A percentile compares a stretch with the other conserved stretches of the same genome.
These are phyloP conservation scores for Neovahlkampfia damariscottae DNA, from an alignment of 78 protist genomes.

Conservation along the genomic window DNA sequence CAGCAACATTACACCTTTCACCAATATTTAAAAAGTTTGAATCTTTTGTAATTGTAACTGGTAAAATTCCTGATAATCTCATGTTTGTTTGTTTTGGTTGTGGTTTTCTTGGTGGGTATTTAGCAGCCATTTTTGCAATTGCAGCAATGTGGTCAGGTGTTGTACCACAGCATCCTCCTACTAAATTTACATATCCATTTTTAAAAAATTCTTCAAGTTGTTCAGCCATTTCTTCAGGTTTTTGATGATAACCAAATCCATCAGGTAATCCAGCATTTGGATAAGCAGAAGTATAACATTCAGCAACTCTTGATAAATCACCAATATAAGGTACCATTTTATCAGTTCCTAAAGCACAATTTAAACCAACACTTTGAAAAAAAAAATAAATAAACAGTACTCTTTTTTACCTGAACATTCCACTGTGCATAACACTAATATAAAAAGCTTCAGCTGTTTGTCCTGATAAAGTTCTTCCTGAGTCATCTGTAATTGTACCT, in stretches of 20 bases:
- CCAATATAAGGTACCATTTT: conserved; percentile 81
- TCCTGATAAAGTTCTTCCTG: conserved; percentile 93
- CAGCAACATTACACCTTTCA: conserved; percentile 98
- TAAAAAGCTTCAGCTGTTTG: conserved; percentile 92
- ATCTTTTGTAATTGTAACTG: conserved; percentile 20
- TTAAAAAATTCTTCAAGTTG: conserved; percentile 50
- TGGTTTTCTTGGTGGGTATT: background rate
- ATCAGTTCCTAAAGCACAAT: conserved; percentile 93
- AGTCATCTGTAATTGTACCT: conserved; percentile 88
- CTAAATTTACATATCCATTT: conserved; percentile 73
- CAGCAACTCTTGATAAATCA: conserved; percentile 34
- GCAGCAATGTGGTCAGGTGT: conserved; percentile 88
- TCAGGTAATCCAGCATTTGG: conserved; percentile 97
- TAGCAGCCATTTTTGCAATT: conserved; percentile 33
- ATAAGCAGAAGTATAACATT: conserved; percentile 48
- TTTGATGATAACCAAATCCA: conserved; percentile 86
- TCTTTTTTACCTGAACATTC: too few species aligned
- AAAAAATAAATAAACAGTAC: too few species aligned
- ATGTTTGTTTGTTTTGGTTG: background rate
- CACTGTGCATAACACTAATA: conserved; percentile 47
- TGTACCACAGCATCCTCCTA: conserved; percentile 97
- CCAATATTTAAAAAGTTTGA: conserved; percentile 88
- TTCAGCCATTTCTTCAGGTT: conserved; percentile 70
- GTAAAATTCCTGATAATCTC: conserved; percentile 73
- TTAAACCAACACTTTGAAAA: conserved; percentile 60